phyloP scores from a whole-genome alignment of 495 filamentous ascomycete genomes.

The Sporormia fimetaria region DNA sequence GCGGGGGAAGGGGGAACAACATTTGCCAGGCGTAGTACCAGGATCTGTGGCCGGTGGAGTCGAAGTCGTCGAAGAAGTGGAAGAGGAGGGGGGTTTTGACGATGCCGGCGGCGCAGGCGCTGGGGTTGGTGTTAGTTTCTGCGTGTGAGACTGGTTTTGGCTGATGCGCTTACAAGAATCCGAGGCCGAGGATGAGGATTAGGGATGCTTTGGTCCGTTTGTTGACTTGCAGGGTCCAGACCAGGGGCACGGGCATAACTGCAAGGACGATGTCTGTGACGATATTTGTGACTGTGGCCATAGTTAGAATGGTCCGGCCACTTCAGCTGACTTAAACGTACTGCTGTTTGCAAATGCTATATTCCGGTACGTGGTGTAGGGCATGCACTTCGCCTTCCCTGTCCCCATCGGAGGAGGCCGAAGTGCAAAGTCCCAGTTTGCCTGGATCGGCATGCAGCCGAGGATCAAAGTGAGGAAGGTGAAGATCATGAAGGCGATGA shows the following conservation, averaged over 20 bases:
- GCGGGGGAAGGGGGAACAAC: neutral
- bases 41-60: slow-evolving; percentile 10
- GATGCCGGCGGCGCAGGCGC: slow-evolving; percentile 25
- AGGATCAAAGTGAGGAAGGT: slow-evolving; percentile 23
- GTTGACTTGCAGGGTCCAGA: slow-evolving; percentile 27
- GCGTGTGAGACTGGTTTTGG: neutral
- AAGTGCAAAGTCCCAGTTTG: slow-evolving; percentile 21
- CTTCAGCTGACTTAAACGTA: neutral
- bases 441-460: slow-evolving; percentile 23
- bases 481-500: slow-evolving; percentile 21
- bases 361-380: slow-evolving; percentile 8
- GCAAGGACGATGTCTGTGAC: slow-evolving; percentile 27
- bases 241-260: slow-evolving; percentile 25
- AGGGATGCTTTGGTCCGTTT: slow-evolving; percentile 26
- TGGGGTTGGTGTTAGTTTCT: too few species aligned
- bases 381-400: slow-evolving; percentile 24
- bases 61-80: slow-evolving; percentile 22
- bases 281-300: slow-evolving; percentile 24
- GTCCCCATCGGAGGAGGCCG: slow-evolving; percentile 14
- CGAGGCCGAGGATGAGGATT: slow-evolving; percentile 24
- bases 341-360: slow-evolving; percentile 21
- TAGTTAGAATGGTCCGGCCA: neutral
- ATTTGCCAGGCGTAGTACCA: slow-evolving; percentile 21
- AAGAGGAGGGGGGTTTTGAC: slow-evolving; percentile 23
- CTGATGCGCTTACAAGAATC: slow-evolving; percentile 19